These are phyloP conservation scores for Fraxinus albicans DNA, from an alignment of 305 asterid species.

Conservation along the genomic window DNA sequence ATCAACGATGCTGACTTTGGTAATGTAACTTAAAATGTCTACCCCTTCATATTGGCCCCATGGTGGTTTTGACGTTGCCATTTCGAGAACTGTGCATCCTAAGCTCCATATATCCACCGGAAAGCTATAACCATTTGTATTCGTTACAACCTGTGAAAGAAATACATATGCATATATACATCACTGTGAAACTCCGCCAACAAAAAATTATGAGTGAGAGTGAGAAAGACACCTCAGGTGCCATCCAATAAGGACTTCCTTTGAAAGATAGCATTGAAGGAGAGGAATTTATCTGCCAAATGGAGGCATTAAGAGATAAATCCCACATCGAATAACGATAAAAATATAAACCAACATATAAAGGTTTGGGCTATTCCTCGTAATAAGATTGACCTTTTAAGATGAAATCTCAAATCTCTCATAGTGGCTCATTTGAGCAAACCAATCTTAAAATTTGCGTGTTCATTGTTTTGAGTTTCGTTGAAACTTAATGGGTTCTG, in stretches of 20 bases:
- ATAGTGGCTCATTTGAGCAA: too few species aligned
- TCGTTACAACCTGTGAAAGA: conserved; percentile 76
- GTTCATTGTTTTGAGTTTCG: too few species aligned
- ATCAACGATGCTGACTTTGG: conserved; percentile 1
- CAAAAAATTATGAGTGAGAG: neutral
- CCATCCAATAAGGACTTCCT: conserved; percentile 99
- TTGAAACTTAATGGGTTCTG: too few species aligned
- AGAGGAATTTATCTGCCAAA: conserved; percentile 64
- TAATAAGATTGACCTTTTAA: too few species aligned
- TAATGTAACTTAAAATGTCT: conserved; percentile 22
- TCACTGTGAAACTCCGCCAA: neutral
- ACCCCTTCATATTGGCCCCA: conserved; percentile 99
- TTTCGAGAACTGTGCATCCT: conserved; percentile 94
- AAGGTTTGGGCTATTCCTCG: too few species aligned
- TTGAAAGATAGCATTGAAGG: conserved; percentile 89
- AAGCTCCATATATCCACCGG: conserved; percentile 97
- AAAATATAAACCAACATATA: too few species aligned
- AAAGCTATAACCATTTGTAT: conserved; percentile 79
- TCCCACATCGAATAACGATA: too few species aligned
- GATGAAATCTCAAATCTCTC: too few species aligned
- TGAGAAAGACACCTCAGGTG: conserved; percentile 76
- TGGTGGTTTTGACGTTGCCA: conserved; percentile 92
- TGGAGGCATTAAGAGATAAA: conserved; percentile 6
- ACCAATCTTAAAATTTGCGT: too few species aligned
- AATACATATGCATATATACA: conserved; percentile 5